Evolutionary conservation across 164 flowering plant genomes (phyloP).

Genomic region (Kalanchoe fedtschenkoi): DNA sequence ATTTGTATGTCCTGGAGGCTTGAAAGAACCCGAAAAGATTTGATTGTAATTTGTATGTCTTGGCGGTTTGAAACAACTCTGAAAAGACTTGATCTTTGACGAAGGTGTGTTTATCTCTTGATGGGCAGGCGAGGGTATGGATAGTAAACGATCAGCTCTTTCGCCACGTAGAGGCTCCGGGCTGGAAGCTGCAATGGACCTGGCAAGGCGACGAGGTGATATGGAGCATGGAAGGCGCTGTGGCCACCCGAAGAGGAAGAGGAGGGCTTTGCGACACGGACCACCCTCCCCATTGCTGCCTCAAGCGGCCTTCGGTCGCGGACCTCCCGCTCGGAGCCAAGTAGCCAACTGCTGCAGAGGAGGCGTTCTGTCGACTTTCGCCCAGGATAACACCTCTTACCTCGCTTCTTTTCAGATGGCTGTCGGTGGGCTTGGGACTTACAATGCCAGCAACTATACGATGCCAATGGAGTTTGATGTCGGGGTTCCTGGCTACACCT

Average conservation of each 20-base stretch:
- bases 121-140: no score
- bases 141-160: no score
- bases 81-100: no score
- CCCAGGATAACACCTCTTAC: constrained; percentile 35
- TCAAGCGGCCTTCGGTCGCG: neutral
- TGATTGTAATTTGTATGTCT: no score
- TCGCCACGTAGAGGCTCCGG: no score
- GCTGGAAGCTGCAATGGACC: constrained; percentile 9
- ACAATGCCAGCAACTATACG: constrained; percentile 2
- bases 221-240: constrained; percentile 6
- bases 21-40: no score
- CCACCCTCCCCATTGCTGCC: neutral
- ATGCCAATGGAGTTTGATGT: constrained; percentile 44
- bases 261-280: neutral
- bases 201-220: constrained; percentile 10
- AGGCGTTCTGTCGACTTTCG: constrained; percentile 50
- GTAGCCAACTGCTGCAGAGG: constrained; percentile 58
- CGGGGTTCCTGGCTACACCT: constrained; percentile 61
- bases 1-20: no score
- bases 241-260: constrained; percentile 5
- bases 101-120: no score
- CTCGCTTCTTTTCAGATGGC: constrained; percentile 37
- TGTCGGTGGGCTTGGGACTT: constrained; percentile 16
- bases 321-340: constrained; percentile 48
- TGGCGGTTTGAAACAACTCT: no score